Evolutionary conservation across 2,329 filamentous ascomycete species (phyloP).

Genomic region (Aspergillus bombycis): DNA sequence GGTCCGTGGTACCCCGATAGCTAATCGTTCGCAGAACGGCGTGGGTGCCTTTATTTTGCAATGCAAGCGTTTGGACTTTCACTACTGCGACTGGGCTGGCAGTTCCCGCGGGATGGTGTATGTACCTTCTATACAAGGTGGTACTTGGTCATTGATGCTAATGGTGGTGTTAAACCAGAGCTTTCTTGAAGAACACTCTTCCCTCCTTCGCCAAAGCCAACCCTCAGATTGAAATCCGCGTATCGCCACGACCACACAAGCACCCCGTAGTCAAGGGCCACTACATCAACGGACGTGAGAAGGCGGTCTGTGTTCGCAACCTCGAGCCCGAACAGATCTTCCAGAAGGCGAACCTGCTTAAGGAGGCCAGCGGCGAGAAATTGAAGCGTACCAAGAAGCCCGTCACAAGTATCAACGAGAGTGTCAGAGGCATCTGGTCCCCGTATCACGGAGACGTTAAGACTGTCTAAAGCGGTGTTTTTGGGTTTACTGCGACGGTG

Average conservation of each 20-base stretch:
- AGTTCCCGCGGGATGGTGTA: slow-evolving; percentile 96
- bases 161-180: slow-evolving; percentile 50
- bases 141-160: neutral
- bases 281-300: slow-evolving; percentile 88
- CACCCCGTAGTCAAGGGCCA: slow-evolving; percentile 87
- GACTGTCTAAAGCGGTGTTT: slow-evolving; percentile 44
- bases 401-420: slow-evolving; percentile 65
- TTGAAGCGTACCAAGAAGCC: slow-evolving; percentile 59
- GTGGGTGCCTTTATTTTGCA: slow-evolving; percentile 95
- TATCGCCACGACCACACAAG: slow-evolving; percentile 85
- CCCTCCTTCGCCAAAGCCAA: slow-evolving; percentile 77
- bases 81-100: slow-evolving; percentile 96
- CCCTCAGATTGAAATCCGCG: slow-evolving; percentile 86
- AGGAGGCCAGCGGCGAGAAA: slow-evolving; percentile 53
- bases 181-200: slow-evolving; percentile 79
- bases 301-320: slow-evolving; percentile 87
- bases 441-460: slow-evolving; percentile 62
- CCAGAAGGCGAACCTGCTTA: slow-evolving; percentile 66
- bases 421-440: slow-evolving; percentile 67
- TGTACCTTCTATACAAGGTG: slow-evolving; percentile 28
- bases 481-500: slow-evolving; percentile 21
- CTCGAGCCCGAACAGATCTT: slow-evolving; percentile 78
- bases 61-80: slow-evolving; percentile 93
- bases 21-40: slow-evolving; percentile 71
- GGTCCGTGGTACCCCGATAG: neutral